Conservation (phyloP, 2,329 filamentous ascomycete species). For the Aspergillus spinulosporus region DNA sequence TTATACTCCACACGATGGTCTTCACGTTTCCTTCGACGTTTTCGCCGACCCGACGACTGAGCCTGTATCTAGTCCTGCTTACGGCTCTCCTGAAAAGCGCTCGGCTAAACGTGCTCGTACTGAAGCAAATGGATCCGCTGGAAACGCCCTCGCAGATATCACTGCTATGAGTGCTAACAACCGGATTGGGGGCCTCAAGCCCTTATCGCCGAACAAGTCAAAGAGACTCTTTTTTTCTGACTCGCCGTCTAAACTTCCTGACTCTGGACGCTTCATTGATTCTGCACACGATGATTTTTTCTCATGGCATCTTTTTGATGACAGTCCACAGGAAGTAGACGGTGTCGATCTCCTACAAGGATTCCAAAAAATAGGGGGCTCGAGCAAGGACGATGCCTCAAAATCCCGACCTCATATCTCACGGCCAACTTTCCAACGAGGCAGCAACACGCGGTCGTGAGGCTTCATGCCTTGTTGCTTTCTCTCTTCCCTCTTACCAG, state of each 20-base stretch:
- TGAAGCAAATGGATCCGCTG: slow-evolving; percentile 51
- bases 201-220: slow-evolving; percentile 38
- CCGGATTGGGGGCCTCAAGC: slow-evolving; percentile 31
- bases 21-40: slow-evolving; percentile 57
- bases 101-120: slow-evolving; percentile 52
- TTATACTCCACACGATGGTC: slow-evolving; percentile 40
- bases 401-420: slow-evolving; percentile 32
- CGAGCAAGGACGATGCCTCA: slow-evolving; percentile 35
- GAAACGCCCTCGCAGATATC: slow-evolving; percentile 52
- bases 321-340: slow-evolving; percentile 45
- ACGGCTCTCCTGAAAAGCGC: slow-evolving; percentile 58
- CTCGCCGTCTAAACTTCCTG: slow-evolving; percentile 42
- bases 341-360: slow-evolving; percentile 50
- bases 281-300: slow-evolving; percentile 47
- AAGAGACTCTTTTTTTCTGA: slow-evolving; percentile 39
- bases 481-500: neutral
- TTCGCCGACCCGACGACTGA: slow-evolving; percentile 50
- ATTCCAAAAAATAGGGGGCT: slow-evolving; percentile 49
- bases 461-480: neutral
- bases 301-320: slow-evolving; percentile 51
- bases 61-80: slow-evolving; percentile 40
- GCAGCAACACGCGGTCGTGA: slow-evolving; percentile 39
- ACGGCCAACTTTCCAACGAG: slow-evolving; percentile 35
- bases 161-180: slow-evolving; percentile 41
- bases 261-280: slow-evolving; percentile 36